A percentile compares a stretch with the other conserved stretches of the same genome.
Conservation (phyloP, 768 basidiomycete genomes). For the Thelephora ganbajun region DNA sequence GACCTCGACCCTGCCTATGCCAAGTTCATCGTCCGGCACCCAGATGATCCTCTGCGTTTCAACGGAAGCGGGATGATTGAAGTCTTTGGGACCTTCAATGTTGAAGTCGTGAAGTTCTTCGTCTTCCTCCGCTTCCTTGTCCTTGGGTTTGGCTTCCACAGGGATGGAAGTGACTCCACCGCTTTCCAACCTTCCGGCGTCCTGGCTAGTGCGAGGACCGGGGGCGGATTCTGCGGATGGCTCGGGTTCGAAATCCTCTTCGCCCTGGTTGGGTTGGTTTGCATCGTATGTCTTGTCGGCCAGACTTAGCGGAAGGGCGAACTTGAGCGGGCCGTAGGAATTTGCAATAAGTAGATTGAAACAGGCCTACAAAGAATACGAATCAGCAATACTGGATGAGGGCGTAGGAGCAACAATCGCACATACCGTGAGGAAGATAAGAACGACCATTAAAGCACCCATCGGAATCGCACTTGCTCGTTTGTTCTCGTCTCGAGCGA, state of each 20-base stretch:
- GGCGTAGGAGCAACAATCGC: neutral
- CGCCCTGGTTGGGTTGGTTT: neutral
- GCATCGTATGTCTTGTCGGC: constrained; percentile 50
- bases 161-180: neutral
- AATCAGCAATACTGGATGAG: neutral
- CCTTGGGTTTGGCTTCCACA: neutral
- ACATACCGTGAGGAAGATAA: constrained; percentile 73
- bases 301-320: constrained; percentile 64
- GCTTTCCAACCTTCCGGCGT: neutral
- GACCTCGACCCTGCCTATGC: constrained; percentile 53
- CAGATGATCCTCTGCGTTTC: constrained; percentile 68
- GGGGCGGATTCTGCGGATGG: neutral
- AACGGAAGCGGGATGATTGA: constrained; percentile 76
- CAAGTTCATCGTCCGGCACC: constrained; percentile 67
- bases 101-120: constrained; percentile 9
- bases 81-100: constrained; percentile 35
- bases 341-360: constrained; percentile 63
- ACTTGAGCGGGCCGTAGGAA: constrained; percentile 69
- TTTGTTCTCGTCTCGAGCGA: constrained; percentile 41
- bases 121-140: constrained; percentile 7
- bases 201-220: neutral
- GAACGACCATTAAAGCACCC: constrained; percentile 72
- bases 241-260: neutral
- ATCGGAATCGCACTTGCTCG: constrained; percentile 52
- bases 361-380: constrained; percentile 30